Evolutionary conservation across 2,329 filamentous ascomycete species (phyloP).

Genomic region (Ceratocystiopsis minuta): DNA sequence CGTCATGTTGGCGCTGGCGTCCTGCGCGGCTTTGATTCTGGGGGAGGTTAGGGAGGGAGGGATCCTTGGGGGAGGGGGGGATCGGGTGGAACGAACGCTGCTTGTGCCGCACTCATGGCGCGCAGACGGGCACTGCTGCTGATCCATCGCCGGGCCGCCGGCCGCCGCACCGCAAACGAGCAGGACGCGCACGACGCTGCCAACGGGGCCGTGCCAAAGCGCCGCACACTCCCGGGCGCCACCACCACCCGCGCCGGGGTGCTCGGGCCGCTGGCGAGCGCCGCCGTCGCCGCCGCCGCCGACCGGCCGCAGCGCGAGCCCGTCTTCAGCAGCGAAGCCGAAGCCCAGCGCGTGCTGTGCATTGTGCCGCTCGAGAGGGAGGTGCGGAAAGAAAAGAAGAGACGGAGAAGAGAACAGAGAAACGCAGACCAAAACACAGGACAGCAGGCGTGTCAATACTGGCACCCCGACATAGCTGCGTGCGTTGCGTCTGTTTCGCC

Average conservation of each 20-base stretch:
- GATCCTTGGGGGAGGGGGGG: background rate
- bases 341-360: conserved; percentile 5
- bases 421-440: background rate
- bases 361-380: too few species aligned
- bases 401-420: background rate
- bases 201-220: background rate
- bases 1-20: conserved; percentile 30
- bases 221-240: too few species aligned
- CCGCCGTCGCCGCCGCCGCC: too few species aligned
- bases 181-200: background rate
- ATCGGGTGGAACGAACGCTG: conserved; percentile 18
- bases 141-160: conserved; percentile 14
- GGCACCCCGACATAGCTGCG: background rate
- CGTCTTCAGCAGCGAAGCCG: conserved; percentile 3
- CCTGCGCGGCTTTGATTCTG: conserved; percentile 34
- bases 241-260: too few species aligned
- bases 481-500: background rate
- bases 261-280: too few species aligned
- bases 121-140: conserved; percentile 18
- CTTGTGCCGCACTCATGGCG: conserved; percentile 19
- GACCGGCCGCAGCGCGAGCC: too few species aligned
- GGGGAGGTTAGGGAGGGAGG: background rate
- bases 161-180: background rate
- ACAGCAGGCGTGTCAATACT: too few species aligned
- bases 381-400: too few species aligned